Base-by-base conservation (phyloP, 1,284 basidiomycete species). In the Heterobasidion occidentale region DNA sequence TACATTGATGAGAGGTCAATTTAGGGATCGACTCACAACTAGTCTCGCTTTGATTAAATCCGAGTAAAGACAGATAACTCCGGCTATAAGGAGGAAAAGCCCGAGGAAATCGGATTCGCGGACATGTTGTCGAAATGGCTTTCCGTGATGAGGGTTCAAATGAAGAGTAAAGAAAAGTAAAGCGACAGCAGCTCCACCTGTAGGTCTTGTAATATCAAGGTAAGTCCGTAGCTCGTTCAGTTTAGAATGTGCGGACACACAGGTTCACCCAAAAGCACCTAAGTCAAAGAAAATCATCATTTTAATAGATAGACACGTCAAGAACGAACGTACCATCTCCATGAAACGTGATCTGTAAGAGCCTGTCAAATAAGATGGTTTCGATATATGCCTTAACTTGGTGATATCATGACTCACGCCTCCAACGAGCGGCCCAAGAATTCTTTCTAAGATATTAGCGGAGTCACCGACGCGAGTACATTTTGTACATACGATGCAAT, bases 51-150 rank as follows among this genome's bases (percentile, higher is more conserved):
- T 77, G n/a, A 20, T 48, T 48, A 4, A 48, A 19, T 33, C 46
- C 46, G 17, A 48, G 27, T 9, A 48, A 15, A 97, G 67, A 54
- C 86, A 83, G 7, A 92, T 77, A 15, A 91, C 81, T 0, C 89
- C 88, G 1, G 70, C 71, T 54, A 95, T 81, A 55, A 97, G 76
- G 36, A 92, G 75, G 36, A 78, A 55, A 1, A 92, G 76, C 1
- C 92, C 92, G 44, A 86, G 44, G 60, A 90, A 90, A 69, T 94
- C 92, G 61, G 94, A 91, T 56, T 88, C 80, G 7, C 68, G 63
- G n/a, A 81, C 64, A 64, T 91, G 83, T 60, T 89, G 69, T 11
- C 71, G 72, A 53, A 88, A 67, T 0, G 83, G 74, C 52, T 78
- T 77, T 8, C 78, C 78, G 57, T 80, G 70, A 60, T 81, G 84